Evolutionary conservation across 1,284 basidiomycete genomes (phyloP).

Genomic region (Marasmius fiardii): DNA sequence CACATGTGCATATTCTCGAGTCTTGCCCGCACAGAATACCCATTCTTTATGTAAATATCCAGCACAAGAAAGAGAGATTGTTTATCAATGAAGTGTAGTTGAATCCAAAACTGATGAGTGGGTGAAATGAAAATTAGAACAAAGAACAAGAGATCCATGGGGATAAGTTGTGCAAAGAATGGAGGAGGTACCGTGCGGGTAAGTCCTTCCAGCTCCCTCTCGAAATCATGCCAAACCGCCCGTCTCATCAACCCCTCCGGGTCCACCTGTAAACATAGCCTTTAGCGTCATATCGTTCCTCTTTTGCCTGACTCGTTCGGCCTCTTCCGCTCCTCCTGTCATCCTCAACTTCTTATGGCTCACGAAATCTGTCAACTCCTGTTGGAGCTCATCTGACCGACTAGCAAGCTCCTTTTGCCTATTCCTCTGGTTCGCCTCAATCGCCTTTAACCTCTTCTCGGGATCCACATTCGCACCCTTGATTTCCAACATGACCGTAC

Average conservation of each 20-base stretch:
- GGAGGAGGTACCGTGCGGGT: too few relatives aligned
- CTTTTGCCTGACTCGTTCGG: conserved; percentile 80
- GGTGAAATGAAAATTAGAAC: too few relatives aligned
- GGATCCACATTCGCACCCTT: conserved; percentile 80
- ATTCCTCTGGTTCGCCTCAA: conserved; percentile 80
- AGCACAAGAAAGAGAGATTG: too few relatives aligned
- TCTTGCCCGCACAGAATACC: too few relatives aligned
- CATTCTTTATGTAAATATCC: too few relatives aligned
- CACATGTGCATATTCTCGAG: too few relatives aligned
- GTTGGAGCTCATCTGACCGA: conserved; percentile 75
- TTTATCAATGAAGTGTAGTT: too few relatives aligned
- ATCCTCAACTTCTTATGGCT: conserved; percentile 81
- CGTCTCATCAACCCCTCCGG: conserved; percentile 3
- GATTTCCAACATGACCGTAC: conserved; percentile 85
- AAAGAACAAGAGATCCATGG: too few relatives aligned
- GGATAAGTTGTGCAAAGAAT: too few relatives aligned
- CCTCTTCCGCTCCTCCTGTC: conserved; percentile 93
- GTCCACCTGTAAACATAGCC: conserved; percentile 71
- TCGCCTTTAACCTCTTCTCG: conserved; percentile 82
- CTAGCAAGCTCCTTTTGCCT: conserved; percentile 72
- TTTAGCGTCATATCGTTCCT: conserved; percentile 82
- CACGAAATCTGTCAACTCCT: conserved; percentile 83
- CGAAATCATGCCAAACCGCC: background rate
- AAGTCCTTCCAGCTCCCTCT: background rate
- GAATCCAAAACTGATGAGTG: too few relatives aligned